Evolutionary conservation across 208 protist genomes (phyloP).

Genomic region (Crithidia thermophila): DNA sequence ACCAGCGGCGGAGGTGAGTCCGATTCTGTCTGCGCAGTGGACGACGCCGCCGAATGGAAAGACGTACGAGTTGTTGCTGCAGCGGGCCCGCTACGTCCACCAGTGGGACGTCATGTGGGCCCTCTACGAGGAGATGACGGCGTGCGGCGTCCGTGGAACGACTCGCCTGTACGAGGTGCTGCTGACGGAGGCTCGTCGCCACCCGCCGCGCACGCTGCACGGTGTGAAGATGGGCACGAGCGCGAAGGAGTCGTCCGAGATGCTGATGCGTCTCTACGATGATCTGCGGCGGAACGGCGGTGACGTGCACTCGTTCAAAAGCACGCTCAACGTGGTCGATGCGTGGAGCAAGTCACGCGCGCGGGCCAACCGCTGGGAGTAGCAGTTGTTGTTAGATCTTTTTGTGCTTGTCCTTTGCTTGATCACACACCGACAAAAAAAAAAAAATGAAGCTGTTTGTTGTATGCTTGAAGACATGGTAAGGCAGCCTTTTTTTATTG

Average conservation of each 20-base stretch:
- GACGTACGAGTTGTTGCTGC: conserved; percentile 79
- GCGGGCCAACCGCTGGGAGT: conserved; percentile 18
- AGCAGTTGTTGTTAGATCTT: not conserved
- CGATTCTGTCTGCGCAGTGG: conserved; percentile 53
- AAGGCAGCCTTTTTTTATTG: not conserved
- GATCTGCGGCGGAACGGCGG: conserved; percentile 57
- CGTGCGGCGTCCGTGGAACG: conserved; percentile 46
- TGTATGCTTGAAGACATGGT: too few species aligned
- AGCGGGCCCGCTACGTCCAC: conserved; percentile 53
- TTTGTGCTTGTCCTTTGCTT: not conserved
- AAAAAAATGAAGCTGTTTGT: not conserved
- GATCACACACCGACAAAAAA: not conserved
- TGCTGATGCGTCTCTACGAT: conserved; percentile 64
- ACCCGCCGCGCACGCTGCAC: conserved; percentile 39
- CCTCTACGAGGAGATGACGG: conserved; percentile 68
- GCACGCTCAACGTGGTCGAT: conserved; percentile 67
- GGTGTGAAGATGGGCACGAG: not conserved
- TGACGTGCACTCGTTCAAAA: conserved; percentile 55
- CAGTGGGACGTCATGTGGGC: conserved; percentile 78
- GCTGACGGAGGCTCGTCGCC: conserved; percentile 38
- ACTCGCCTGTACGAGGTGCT: conserved; percentile 59
- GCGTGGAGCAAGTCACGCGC: conserved; percentile 68
- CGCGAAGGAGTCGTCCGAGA: conserved; percentile 26
- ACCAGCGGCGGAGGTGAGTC: not conserved
- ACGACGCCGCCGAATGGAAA: conserved; percentile 52